These are phyloP conservation scores for Fusarium sp. DNA, from an alignment of 2,329 filamentous ascomycete genomes.

Conservation along the genomic window DNA sequence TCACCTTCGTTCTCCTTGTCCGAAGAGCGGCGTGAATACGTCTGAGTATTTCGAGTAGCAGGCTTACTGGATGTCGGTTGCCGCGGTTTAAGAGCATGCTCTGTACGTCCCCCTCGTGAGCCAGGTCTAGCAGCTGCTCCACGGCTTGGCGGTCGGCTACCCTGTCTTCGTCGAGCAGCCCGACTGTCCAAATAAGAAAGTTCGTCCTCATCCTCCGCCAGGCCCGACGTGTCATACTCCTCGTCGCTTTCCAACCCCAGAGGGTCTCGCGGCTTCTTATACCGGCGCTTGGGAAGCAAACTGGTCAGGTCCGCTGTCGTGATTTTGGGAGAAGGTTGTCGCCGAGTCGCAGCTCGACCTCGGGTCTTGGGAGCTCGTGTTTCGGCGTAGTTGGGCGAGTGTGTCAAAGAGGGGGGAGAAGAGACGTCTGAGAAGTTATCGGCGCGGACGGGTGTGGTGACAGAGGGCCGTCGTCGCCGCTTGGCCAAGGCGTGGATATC, in stretches of 20 bases:
- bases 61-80: slow-evolving; percentile 43
- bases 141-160: slow-evolving; percentile 50
- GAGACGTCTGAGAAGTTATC: slow-evolving; percentile 70
- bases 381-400: slow-evolving; percentile 71
- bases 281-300: slow-evolving; percentile 68
- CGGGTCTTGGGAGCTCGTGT: slow-evolving; percentile 48
- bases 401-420: slow-evolving; percentile 76
- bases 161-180: slow-evolving; percentile 54
- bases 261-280: slow-evolving; percentile 57
- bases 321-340: slow-evolving; percentile 59
- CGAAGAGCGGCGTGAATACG: slow-evolving; percentile 67
- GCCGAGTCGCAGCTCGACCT: slow-evolving; percentile 51
- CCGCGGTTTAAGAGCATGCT: slow-evolving; percentile 45
- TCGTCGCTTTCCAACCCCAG: slow-evolving; percentile 63
- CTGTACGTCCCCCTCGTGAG: slow-evolving; percentile 47
- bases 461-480: slow-evolving; percentile 58
- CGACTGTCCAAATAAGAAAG: slow-evolving; percentile 63
- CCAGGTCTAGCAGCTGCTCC: slow-evolving; percentile 48
- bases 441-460: slow-evolving; percentile 56
- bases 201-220: slow-evolving; percentile 71
- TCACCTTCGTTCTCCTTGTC: slow-evolving; percentile 71
- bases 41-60: slow-evolving; percentile 56
- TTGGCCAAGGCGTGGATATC: slow-evolving; percentile 67
- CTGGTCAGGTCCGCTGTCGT: slow-evolving; percentile 70
- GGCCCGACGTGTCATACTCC: slow-evolving; percentile 64